A percentile compares a stretch with the other conserved stretches of the same genome.
Conservation (phyloP, 345 rosid species). For the Odontarrhena argentea region DNA sequence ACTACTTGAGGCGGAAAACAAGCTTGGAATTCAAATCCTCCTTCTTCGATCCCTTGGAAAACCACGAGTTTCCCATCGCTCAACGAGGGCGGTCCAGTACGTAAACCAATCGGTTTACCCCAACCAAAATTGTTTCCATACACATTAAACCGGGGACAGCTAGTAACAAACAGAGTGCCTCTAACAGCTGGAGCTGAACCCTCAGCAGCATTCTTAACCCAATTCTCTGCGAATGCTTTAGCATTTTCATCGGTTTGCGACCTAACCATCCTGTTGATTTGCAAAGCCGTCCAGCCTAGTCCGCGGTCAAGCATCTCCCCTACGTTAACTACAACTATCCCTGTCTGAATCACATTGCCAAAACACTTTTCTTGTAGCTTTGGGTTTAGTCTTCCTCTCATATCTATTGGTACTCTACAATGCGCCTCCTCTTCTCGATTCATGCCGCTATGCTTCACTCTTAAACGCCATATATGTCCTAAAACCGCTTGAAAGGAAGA, state of each 20-base stretch:
- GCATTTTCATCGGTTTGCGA: slow-evolving; percentile 33
- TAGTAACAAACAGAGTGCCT: not conserved
- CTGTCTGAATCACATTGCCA: slow-evolving; percentile 21
- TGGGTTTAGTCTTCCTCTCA: slow-evolving; percentile 34
- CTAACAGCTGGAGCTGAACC: not conserved
- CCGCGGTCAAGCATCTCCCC: slow-evolving; percentile 31
- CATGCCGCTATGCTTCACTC: slow-evolving; percentile 10
- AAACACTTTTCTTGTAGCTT: slow-evolving; percentile 20
- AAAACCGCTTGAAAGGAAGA: slow-evolving; percentile 43
- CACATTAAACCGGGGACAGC: slow-evolving; percentile 43
- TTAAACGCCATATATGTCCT: slow-evolving; percentile 37
- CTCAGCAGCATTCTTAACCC: slow-evolving; percentile 37
- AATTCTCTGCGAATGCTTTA: slow-evolving; percentile 11
- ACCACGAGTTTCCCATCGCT: slow-evolving; percentile 35
- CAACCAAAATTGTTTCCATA: slow-evolving; percentile 51
- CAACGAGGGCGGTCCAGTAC: slow-evolving; percentile 27
- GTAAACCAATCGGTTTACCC: slow-evolving; percentile 45
- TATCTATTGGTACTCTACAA: slow-evolving; percentile 23
- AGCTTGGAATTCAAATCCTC: slow-evolving; percentile 41
- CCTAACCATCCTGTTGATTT: not conserved
- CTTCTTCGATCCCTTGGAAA: slow-evolving; percentile 37
- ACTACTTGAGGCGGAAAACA: slow-evolving; percentile 14
- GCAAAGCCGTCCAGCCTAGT: slow-evolving; percentile 21
- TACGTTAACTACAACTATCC: not conserved
- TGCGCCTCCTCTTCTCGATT: slow-evolving; percentile 15